Percentiles rank a stretch among this genome's conserved stretches.
Evolutionary conservation across 2,329 filamentous ascomycete species (phyloP).

Genomic region (Penicillium verrucosum): DNA sequence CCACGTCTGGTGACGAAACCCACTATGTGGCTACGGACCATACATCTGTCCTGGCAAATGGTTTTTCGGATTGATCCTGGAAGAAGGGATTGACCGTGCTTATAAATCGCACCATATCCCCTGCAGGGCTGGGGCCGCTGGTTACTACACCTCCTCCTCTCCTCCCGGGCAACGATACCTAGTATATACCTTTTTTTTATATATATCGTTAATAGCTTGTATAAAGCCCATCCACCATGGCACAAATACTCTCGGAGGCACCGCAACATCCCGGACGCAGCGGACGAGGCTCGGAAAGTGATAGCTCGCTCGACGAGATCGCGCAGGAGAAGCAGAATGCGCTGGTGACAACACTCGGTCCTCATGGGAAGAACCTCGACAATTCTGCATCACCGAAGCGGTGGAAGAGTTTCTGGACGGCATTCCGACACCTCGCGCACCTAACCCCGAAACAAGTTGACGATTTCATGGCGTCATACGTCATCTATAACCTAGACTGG

Average conservation of each 20-base stretch:
- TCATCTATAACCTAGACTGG: slow-evolving; percentile 58
- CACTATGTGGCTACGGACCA: slow-evolving; percentile 21
- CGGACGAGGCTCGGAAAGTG: slow-evolving; percentile 23
- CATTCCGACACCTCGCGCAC: slow-evolving; percentile 51
- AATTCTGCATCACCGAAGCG: slow-evolving; percentile 49
- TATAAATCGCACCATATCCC: slow-evolving; percentile 21
- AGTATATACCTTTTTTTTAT: not conserved
- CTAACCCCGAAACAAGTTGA: slow-evolving; percentile 52
- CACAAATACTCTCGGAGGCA: slow-evolving; percentile 19
- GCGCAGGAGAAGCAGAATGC: slow-evolving; percentile 25
- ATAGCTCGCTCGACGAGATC: slow-evolving; percentile 26
- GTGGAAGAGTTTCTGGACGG: slow-evolving; percentile 50
- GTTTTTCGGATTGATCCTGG: slow-evolving; percentile 14
- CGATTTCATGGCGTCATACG: slow-evolving; percentile 56
- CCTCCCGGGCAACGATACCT: not conserved
- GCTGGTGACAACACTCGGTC: slow-evolving; percentile 16
- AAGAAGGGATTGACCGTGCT: slow-evolving; percentile 17
- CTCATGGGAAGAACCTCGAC: slow-evolving; percentile 34
- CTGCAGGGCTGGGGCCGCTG: not conserved
- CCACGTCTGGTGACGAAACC: slow-evolving; percentile 25
- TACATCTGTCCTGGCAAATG: slow-evolving; percentile 13
- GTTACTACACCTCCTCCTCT: not conserved
- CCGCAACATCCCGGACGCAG: slow-evolving; percentile 20
- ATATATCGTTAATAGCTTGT: not conserved
- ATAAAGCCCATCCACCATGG: slow-evolving; percentile 12